Percentiles rank a stretch among this genome's conserved stretches.
phyloP scores from a whole-genome alignment of 306 rosid genomes.

The Corylus avellana region DNA sequence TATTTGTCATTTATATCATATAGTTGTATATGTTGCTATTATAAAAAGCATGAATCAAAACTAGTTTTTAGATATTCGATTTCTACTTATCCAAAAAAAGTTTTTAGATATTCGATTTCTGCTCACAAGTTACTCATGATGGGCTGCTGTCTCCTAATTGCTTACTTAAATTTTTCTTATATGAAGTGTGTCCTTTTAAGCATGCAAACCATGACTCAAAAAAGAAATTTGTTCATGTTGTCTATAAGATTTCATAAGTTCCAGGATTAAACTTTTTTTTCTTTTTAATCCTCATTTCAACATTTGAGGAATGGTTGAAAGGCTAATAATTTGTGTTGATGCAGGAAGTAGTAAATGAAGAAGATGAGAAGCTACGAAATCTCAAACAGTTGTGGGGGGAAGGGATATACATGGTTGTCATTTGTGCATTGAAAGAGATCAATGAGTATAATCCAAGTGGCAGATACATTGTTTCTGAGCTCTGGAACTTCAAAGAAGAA shows the following conservation, averaged over 20 bases:
- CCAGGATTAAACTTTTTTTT: background rate
- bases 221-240: background rate
- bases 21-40: background rate
- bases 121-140: background rate
- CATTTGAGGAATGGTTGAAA: conserved; percentile 9
- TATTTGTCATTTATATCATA: background rate
- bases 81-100: no score
- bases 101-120: background rate
- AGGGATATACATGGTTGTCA: conserved; percentile 56
- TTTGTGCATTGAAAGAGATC: conserved; percentile 61
- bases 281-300: background rate
- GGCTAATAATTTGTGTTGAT: conserved; percentile 13
- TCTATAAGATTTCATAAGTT: background rate
- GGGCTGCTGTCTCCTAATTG: background rate
- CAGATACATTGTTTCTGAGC: conserved; percentile 58
- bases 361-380: conserved; percentile 60
- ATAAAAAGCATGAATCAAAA: background rate
- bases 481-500: conserved; percentile 78
- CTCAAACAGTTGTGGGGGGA: conserved; percentile 86
- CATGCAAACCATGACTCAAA: background rate
- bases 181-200: background rate
- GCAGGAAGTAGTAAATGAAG: conserved; percentile 64
- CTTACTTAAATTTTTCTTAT: background rate
- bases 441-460: conserved; percentile 90
- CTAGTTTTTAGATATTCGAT: background rate